phyloP scores from a whole-genome alignment of 768 basidiomycete species.

The Leucosporidium scottii region DNA sequence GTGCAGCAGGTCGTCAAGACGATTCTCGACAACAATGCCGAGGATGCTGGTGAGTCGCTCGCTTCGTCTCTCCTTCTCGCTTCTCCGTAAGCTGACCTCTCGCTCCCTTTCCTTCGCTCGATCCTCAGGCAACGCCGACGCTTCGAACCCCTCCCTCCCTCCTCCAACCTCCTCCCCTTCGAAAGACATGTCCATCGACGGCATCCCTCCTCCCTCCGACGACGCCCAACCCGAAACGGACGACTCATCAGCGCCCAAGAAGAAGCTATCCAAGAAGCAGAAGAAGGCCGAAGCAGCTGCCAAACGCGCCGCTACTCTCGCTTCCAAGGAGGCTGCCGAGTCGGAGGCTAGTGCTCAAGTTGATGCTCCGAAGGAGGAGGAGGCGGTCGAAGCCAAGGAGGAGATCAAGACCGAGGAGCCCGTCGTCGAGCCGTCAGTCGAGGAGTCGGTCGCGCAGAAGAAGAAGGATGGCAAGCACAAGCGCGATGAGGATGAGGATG shows the following conservation, averaged over 20 bases:
- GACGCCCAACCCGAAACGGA: constrained; percentile 43
- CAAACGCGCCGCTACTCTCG: neutral
- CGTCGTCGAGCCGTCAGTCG: constrained; percentile 3
- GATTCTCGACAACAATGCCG: neutral
- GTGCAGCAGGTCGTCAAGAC: constrained; percentile 7
- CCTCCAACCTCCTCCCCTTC: neutral
- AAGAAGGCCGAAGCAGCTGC: constrained; percentile 1
- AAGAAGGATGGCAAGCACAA: constrained; percentile 15
- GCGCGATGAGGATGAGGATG: constrained; percentile 6
- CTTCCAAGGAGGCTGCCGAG: constrained; percentile 16
- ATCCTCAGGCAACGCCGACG: neutral
- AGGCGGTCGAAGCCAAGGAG: constrained; percentile 16
- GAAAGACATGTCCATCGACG: constrained; percentile 29
- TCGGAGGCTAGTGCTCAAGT: neutral
- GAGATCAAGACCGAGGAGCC: constrained; percentile 5
- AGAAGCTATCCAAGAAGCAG: constrained; percentile 37
- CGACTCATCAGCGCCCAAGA: constrained; percentile 26
- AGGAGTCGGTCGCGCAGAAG: neutral
- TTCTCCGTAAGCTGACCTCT: neutral
- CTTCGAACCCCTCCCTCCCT: neutral
- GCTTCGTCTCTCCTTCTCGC: neutral
- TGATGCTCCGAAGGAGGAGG: constrained; percentile 3
- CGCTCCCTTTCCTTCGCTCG: neutral
- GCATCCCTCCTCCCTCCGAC: constrained; percentile 20
- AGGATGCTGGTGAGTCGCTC: neutral